Conservation (phyloP, 306 rosid genomes). For the Trichosanthes cucumerina region DNA sequence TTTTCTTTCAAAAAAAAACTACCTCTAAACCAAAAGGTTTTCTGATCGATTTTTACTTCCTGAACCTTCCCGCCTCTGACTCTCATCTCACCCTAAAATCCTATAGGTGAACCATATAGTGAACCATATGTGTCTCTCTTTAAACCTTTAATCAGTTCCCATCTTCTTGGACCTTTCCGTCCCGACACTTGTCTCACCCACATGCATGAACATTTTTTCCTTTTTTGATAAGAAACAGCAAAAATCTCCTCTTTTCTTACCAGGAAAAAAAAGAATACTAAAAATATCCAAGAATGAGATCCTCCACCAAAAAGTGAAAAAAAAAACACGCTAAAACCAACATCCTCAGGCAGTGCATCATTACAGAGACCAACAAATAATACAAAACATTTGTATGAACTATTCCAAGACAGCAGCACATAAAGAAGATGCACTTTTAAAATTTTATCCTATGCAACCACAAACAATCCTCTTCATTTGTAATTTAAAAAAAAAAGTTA, state of each 20-base stretch:
- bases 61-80: no score
- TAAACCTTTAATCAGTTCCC: neutral
- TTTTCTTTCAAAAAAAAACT: no score
- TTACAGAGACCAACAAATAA: neutral
- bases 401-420: neutral
- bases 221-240: neutral
- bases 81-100: no score
- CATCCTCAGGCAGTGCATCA: neutral
- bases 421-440: neutral
- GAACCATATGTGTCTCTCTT: neutral
- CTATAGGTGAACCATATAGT: neutral
- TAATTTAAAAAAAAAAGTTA: neutral
- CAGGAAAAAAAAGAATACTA: neutral
- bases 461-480: neutral
- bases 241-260: neutral
- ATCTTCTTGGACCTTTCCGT: no score
- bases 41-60: no score
- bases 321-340: neutral
- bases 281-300: neutral
- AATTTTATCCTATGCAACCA: neutral
- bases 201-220: neutral
- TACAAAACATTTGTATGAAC: neutral
- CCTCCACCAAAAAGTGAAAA: neutral
- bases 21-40: no score
- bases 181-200: no score